Conservation (phyloP, 306 rosid species). For the barrel medic (Medicago truncatula) region MtrunA17r5.0-ANR NC_053045.1:333501-334000, state of each 20-base stretch:
- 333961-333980: constrained; percentile 3
- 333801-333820: not conserved
- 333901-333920: not conserved
- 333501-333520: too few species aligned
- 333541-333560: too few species aligned
- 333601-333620: too few species aligned
- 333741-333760: not conserved
- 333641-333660: too few species aligned
- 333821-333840: constrained; percentile 7
- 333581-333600: too few species aligned
- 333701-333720: too few species aligned
- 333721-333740: not conserved
- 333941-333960: not conserved
- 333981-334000: not conserved
- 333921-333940: not conserved
- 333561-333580: too few species aligned
- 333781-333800: not conserved
- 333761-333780: not conserved
- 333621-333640: too few species aligned
- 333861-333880: not conserved
- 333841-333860: not conserved
- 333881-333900: not conserved
- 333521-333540: too few species aligned
- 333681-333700: too few species aligned
- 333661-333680: too few species aligned